These are phyloP conservation scores for Hypholoma sublateritium DNA, from an alignment of 768 basidiomycete genomes.

Conservation along the genomic window DNA sequence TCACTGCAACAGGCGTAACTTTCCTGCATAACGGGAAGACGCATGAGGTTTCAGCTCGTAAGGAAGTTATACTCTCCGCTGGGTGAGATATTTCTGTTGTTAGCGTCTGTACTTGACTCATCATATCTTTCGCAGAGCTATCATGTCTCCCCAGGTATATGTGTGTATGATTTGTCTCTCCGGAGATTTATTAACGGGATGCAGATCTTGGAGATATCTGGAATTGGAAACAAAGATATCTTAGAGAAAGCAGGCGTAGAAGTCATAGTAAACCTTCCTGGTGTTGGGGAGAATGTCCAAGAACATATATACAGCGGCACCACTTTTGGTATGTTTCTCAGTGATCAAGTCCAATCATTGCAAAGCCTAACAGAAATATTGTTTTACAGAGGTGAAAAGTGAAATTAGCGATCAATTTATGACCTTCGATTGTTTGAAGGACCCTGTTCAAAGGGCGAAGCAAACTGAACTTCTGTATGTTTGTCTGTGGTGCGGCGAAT, in stretches of 20 bases:
- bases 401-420: conserved; percentile 1
- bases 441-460: not conserved
- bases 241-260: conserved; percentile 4
- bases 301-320: not conserved
- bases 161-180: not conserved
- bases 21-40: not conserved
- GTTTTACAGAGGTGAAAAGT: conserved; percentile 6
- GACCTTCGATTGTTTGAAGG: conserved; percentile 5
- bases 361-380: not conserved
- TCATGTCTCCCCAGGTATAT: conserved; percentile 42
- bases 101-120: not conserved
- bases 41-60: not conserved
- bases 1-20: not conserved
- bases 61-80: conserved; percentile 38
- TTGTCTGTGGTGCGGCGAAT: not conserved
- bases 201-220: conserved; percentile 7
- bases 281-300: conserved; percentile 15
- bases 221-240: conserved; percentile 8
- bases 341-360: not conserved
- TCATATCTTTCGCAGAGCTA: conserved; percentile 1
- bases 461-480: conserved; percentile 9
- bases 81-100: conserved; percentile 41
- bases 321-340: not conserved
- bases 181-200: not conserved
- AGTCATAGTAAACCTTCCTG: conserved; percentile 9